Evolutionary conservation across 2,329 filamentous ascomycete species (phyloP), one percentile per base, ranked within the genome.

Genomic region (Colletotrichum graminicola): DNA sequence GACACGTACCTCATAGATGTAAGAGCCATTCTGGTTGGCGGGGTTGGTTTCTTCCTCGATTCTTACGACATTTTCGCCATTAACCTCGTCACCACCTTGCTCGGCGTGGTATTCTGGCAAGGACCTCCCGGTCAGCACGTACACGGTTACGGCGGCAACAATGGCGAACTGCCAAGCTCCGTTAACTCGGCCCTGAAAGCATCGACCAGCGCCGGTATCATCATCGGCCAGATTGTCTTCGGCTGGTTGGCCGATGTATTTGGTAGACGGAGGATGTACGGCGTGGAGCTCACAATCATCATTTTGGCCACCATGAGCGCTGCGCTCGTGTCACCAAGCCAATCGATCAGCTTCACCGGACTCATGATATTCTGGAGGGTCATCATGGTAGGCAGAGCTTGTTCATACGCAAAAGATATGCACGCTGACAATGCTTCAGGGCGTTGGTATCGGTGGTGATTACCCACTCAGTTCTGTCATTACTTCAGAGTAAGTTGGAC

Each of bases 31-130:
- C 81, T 93, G 8, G 93, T 95, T 3, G 93, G 93, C 34, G 93
- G 93, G 60, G 91, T 94, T 70, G 93, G 93, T 62, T 95, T 96
- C 84, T 94, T 95, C 78, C 91, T 93, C 57, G 93, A 95, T 80
- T 91, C 92, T 16, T 95, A 95, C 82, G 90, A 89, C 75, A 93
- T 94, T 76, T 96, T 96, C 79, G 92, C 93, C 77, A 93, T 94
- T 79, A 93, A 92, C 79, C 84, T 95, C 59, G 88, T 93, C 60
- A 92, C 90, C 1, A 87, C 86, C 56, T 89, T 95, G 78, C 82
- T 95, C 18, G 93, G 93, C 55, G 86, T 95, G 18, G 92, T 94
- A 60, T 96, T 92, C 79, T 96, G 92, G 88, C 84, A 88, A 73
- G 84, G 84, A 3, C 43, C 66, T 56, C 66, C 70, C 1, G 73